phyloP scores from a whole-genome alignment of 83 land plant species.

The Thuja plicata region DNA sequence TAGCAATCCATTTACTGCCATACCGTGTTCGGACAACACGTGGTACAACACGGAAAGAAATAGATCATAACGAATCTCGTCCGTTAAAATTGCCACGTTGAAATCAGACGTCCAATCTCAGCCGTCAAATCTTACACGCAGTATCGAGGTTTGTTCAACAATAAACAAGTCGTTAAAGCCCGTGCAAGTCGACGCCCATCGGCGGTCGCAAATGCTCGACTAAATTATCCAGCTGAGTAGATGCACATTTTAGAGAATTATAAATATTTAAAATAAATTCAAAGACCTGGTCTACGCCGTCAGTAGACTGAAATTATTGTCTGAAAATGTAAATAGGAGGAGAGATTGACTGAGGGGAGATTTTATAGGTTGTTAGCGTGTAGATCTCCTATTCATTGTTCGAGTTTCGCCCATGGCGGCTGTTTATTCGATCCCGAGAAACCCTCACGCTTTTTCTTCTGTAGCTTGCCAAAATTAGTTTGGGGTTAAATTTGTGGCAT shows the following conservation, averaged over 20 bases:
- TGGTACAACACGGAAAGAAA: too few relatives aligned
- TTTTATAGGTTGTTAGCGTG: neutral
- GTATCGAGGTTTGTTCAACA: neutral
- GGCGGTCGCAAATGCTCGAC: neutral
- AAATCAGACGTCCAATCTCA: neutral
- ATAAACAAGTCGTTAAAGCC: neutral
- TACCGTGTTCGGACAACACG: too few relatives aligned
- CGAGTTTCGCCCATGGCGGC: neutral
- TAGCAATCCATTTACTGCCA: too few relatives aligned
- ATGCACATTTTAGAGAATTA: too few relatives aligned
- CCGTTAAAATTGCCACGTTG: neutral
- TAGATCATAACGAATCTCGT: neutral
- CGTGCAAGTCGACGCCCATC: neutral
- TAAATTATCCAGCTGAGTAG: neutral
- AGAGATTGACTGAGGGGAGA: too few relatives aligned
- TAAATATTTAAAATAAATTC: too few relatives aligned
- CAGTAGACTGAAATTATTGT: constrained; percentile 1
- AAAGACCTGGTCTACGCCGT: neutral
- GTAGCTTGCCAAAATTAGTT: neutral
- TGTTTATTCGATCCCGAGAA: neutral
- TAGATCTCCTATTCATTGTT: neutral
- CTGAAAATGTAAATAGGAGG: too few relatives aligned
- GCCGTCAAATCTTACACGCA: neutral
- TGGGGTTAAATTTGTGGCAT: neutral
- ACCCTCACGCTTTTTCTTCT: neutral